Evolutionary conservation across 352 stramenopile genomes (phyloP).

Genomic region (Phytopythium oedochilum): DNA sequence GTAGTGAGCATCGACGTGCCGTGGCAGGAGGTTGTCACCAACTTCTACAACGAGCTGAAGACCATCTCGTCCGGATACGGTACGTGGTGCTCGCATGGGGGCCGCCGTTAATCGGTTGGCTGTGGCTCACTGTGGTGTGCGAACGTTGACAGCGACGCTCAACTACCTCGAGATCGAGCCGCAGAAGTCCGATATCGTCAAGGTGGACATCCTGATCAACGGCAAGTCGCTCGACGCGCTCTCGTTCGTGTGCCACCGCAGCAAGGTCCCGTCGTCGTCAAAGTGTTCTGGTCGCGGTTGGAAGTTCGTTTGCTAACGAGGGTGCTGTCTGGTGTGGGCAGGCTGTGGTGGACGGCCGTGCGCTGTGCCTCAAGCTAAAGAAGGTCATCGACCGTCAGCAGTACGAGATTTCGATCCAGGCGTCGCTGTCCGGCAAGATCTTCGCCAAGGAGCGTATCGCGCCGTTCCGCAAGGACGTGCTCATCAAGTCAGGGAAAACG

Average conservation of each 20-base stretch:
- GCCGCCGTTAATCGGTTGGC: slow-evolving; percentile 5
- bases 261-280: slow-evolving; percentile 37
- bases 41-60: slow-evolving; percentile 99
- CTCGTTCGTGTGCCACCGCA: slow-evolving; percentile 95
- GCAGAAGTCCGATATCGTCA: slow-evolving; percentile 91
- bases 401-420: slow-evolving; percentile 99
- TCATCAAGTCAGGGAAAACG: slow-evolving; percentile 94
- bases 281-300: not conserved
- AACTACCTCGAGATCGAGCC: slow-evolving; percentile 93
- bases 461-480: slow-evolving; percentile 95
- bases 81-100: too few relatives aligned
- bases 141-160: slow-evolving; percentile 64
- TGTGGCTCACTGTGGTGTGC: not conserved
- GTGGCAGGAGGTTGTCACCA: slow-evolving; percentile 98
- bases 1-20: slow-evolving; percentile 94
- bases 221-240: slow-evolving; percentile 94
- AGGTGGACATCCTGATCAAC: slow-evolving; percentile 95
- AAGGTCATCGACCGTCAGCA: slow-evolving; percentile 96
- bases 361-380: slow-evolving; percentile 94
- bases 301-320: not conserved
- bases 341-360: slow-evolving; percentile 54
- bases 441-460: slow-evolving; percentile 97
- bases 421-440: slow-evolving; percentile 92
- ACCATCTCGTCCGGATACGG: slow-evolving; percentile 95
- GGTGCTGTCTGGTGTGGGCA: not conserved